Evolutionary conservation across 1,284 basidiomycete genomes (phyloP).

Genomic region (Microbotryomycetes sp.): DNA sequence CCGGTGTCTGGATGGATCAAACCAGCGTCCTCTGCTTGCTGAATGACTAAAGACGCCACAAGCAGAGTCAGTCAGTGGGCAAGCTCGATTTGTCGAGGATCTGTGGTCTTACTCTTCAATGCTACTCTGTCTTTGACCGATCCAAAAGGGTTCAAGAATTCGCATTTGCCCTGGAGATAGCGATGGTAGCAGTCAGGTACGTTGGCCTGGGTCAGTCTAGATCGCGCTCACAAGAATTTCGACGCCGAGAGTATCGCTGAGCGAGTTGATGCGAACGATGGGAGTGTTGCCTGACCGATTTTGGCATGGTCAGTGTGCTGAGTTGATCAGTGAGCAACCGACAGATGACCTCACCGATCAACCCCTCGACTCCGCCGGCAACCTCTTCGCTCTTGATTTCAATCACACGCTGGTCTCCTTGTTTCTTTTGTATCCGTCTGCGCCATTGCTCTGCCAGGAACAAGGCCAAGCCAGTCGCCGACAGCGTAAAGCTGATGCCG

Average conservation of each 20-base stretch:
- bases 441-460: constrained; percentile 6
- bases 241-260: constrained; percentile 83
- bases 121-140: constrained; percentile 97
- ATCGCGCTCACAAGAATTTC: constrained; percentile 61
- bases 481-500: constrained; percentile 25
- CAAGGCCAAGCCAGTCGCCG: constrained; percentile 20
- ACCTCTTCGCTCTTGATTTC: constrained; percentile 59
- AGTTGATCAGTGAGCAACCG: background rate
- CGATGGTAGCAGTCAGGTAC: background rate
- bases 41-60: constrained; percentile 61
- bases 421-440: background rate
- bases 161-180: constrained; percentile 61
- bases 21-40: constrained; percentile 81
- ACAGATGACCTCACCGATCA: constrained; percentile 58
- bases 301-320: constrained; percentile 2
- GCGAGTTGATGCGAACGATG: constrained; percentile 78
- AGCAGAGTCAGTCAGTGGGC: background rate
- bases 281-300: constrained; percentile 74
- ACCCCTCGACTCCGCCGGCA: constrained; percentile 32
- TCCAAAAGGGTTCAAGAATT: constrained; percentile 94
- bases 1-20: constrained; percentile 78
- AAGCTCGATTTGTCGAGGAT: background rate
- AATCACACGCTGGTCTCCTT: constrained; percentile 43
- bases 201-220: background rate
- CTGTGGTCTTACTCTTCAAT: constrained; percentile 58